A percentile compares a stretch with the other conserved stretches of the same genome.
Evolutionary conservation across 441 rosid genomes (phyloP).

Genomic region (Pelargonium australe): DNA sequence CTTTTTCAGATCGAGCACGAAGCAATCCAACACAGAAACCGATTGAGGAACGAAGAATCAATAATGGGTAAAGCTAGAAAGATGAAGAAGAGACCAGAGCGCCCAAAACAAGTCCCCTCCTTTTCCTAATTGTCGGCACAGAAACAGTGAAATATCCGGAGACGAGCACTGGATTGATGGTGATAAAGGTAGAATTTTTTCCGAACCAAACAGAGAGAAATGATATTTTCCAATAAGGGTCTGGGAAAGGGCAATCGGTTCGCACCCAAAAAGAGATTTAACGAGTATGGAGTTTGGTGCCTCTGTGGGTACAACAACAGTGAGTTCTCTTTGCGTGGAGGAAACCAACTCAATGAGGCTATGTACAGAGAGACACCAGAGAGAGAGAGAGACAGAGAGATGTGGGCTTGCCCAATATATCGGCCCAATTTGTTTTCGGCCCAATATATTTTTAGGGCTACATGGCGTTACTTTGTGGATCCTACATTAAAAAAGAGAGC

Average conservation of each 20-base stretch:
- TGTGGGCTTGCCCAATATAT: background rate
- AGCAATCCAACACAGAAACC: constrained; percentile 1
- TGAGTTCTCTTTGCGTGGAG: constrained; percentile 21
- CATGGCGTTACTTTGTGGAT: background rate
- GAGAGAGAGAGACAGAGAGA: background rate
- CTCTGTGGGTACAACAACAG: constrained; percentile 8
- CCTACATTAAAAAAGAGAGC: background rate
- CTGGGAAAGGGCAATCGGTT: background rate
- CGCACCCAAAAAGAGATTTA: constrained; percentile 1
- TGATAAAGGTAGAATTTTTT: background rate
- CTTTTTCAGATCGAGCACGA: background rate
- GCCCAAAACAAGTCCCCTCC: constrained; percentile 6
- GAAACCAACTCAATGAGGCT: constrained; percentile 21
- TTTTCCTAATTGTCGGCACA: constrained; percentile 14
- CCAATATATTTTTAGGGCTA: background rate
- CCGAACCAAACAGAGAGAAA: background rate
- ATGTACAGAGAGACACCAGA: constrained; percentile 3
- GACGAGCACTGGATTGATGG: constrained; percentile 14
- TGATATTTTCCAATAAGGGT: background rate
- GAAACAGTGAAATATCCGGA: constrained; percentile 3
- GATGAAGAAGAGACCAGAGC: constrained; percentile 15
- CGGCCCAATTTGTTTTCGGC: background rate
- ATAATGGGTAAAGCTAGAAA: constrained; percentile 9
- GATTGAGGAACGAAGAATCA: constrained; percentile 3
- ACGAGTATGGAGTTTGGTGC: constrained; percentile 15